These are phyloP conservation scores for Trifolium dubium DNA, from an alignment of 306 rosid genomes.

Conservation along the genomic window DNA sequence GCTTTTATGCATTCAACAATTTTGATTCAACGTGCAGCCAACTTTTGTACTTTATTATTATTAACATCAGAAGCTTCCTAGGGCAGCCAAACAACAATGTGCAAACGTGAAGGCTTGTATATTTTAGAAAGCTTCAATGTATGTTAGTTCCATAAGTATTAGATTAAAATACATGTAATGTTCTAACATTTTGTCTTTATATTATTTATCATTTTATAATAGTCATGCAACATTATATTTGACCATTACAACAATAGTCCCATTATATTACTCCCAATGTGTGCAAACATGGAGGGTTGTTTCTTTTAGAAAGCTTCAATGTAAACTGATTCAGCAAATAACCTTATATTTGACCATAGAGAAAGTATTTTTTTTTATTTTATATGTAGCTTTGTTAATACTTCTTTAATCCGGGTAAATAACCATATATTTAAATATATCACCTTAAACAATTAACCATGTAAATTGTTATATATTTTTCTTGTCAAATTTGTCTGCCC, in stretches of 20 bases:
- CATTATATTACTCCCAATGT: neutral
- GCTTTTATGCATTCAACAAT: neutral
- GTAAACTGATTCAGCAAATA: neutral
- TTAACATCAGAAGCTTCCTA: conserved; percentile 1
- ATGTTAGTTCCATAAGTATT: neutral
- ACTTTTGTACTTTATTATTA: neutral
- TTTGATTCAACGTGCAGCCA: conserved; percentile 22
- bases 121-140: neutral
- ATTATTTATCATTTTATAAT: too few relatives aligned
- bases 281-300: neutral
- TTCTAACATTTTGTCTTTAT: too few relatives aligned
- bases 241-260: neutral
- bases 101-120: conserved; percentile 4
- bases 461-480: too few relatives aligned
- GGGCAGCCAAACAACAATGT: neutral
- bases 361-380: too few relatives aligned
- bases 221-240: neutral
- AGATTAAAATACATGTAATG: too few relatives aligned
- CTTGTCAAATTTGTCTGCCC: too few relatives aligned
- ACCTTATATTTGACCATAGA: neutral
- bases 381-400: too few relatives aligned
- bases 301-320: neutral
- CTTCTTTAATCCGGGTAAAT: too few relatives aligned
- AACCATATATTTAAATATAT: too few relatives aligned
- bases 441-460: too few relatives aligned